Base-by-base conservation (phyloP, 495 filamentous ascomycete species). In the Podospora pseudoanserina region DNA sequence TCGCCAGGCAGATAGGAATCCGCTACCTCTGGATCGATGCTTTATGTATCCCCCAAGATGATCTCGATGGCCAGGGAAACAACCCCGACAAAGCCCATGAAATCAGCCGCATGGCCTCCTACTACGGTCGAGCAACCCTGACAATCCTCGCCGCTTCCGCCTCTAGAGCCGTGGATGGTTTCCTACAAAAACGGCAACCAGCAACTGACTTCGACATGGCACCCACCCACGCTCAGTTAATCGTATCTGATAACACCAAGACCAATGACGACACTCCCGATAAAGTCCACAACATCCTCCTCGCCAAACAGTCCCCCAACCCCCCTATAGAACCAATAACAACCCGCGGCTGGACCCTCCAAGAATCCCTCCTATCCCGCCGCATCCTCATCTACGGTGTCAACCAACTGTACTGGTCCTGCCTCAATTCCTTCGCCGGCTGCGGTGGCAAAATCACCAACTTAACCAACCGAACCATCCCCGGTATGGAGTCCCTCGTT, bases 341-440 rank as follows among this genome's bases (percentile, higher is more conserved):
- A n/a, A 49, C 39, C 39, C 39, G 39, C 39, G 39, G 39, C 39
- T 49, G 39, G 39, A 49, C 39, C 39, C 39, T 49, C 9, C 39
- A 49, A 49, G 39, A 49, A 49, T 49, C 39, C 5, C 39, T 49
- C 9, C 2, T 49, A 49, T 49, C 39, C 39, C 39, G 39, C 9
- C 39, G 39, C 39, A 49, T 49, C 9, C 39, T 49, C 2, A 59
- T 66, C 28, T 70, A 57, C 18, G 59, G 34, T 1, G 39, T 13
- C 13, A 16, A 60, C 27, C 28, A 66, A 27, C 26, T 66, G 0
- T 16, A 44, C 28, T 68, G 67, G 67, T 68, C 67, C 5, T 68
- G 67, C 15, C 28, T 70, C 39, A 67, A 67, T 32, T 67, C 65
- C 16, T 60, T 67, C 27, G 65, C 28, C 3, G 57, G 65, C 56